These are phyloP conservation scores for Rhynchospora tenuis DNA, from an alignment of 176 grass and related monocot species.

Conservation along the genomic window DNA sequence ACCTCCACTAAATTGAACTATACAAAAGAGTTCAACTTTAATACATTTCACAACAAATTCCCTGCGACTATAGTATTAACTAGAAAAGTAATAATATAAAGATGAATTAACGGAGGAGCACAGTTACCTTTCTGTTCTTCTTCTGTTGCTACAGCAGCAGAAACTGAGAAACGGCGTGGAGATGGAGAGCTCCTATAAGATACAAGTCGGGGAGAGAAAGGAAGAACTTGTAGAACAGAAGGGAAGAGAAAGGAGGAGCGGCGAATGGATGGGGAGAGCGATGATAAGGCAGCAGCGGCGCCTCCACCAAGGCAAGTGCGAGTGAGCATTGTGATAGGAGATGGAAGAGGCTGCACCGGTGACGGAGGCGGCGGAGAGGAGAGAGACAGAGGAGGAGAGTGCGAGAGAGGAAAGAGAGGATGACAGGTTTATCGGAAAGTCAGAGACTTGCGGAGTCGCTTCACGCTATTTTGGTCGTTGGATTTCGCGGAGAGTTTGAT, in stretches of 20 bases:
- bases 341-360: neutral
- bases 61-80: neutral
- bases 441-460: neutral
- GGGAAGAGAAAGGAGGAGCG: constrained; percentile 11
- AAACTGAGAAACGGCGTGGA: neutral
- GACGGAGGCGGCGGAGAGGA: neutral
- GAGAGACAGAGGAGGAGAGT: too few species aligned
- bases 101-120: neutral
- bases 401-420: neutral
- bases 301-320: constrained; percentile 19
- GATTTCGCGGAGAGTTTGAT: neutral
- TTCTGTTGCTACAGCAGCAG: neutral
- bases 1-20: neutral
- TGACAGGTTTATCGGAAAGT: constrained; percentile 2
- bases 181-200: neutral
- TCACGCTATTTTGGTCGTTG: neutral
- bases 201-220: neutral
- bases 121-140: constrained; percentile 35
- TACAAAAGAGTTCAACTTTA: neutral
- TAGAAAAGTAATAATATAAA: neutral
- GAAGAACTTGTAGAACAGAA: constrained; percentile 21
- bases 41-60: neutral
- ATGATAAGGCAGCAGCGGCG: constrained; percentile 1
- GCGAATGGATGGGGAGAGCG: constrained; percentile 16
- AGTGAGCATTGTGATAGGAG: constrained; percentile 16